Conservation (phyloP, 1,139 yeast species). For the Lodderomyces metapsilosis region DNA sequence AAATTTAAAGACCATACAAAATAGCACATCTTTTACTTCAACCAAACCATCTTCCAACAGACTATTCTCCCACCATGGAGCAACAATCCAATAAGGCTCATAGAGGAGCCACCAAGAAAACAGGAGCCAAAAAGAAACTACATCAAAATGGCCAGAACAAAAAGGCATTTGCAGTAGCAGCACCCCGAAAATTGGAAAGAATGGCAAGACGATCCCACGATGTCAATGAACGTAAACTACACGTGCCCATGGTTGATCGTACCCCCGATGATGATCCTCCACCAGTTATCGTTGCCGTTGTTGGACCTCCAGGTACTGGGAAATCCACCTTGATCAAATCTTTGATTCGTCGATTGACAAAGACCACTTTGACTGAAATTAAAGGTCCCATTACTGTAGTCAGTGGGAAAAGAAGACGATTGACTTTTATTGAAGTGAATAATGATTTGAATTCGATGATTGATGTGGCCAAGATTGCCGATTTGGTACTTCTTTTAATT, state of each 20-base stretch:
- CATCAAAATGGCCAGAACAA: conserved; percentile 92
- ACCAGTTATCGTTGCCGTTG: conserved; percentile 93
- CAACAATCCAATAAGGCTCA: conserved; percentile 62
- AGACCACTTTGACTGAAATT: conserved; percentile 78
- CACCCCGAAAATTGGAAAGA: conserved; percentile 85
- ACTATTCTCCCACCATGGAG: conserved; percentile 7
- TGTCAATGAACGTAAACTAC: conserved; percentile 79
- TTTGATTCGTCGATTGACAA: conserved; percentile 83
- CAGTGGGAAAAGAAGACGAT: conserved; percentile 88
- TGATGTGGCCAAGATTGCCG: conserved; percentile 94
- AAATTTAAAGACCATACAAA: not conserved
- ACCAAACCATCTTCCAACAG: conserved; percentile 14
- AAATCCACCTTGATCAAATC: conserved; percentile 92
- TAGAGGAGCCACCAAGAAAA: conserved; percentile 54
- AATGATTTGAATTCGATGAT: conserved; percentile 95
- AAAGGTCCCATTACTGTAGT: conserved; percentile 98
- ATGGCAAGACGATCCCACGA: conserved; percentile 86
- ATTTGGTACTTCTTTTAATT: conserved; percentile 79
- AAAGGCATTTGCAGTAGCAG: conserved; percentile 91
- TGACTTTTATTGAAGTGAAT: conserved; percentile 89
- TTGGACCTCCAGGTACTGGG: conserved; percentile 99
- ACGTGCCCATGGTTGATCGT: conserved; percentile 96
- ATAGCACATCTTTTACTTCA: not conserved
- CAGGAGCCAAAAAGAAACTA: conserved; percentile 78
- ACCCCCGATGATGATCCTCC: conserved; percentile 98